These are phyloP conservation scores for Chalaropsis thielavioides DNA, from an alignment of 2,329 filamentous ascomycete genomes.

Conservation along the genomic window DNA sequence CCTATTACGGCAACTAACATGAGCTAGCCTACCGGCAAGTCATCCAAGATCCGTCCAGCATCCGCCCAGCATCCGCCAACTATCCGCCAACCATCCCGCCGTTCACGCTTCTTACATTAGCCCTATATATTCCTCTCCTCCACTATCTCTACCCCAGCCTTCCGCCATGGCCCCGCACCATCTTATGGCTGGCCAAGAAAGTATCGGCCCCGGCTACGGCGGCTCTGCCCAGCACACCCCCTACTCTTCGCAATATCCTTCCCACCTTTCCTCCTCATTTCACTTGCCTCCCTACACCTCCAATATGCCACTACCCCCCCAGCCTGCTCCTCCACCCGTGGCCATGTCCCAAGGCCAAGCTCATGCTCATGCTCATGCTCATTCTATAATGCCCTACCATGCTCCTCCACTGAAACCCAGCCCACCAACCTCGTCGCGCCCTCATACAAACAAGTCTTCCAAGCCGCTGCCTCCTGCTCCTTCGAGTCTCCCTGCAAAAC, in stretches of 20 bases:
- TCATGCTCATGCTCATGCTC: too few relatives aligned
- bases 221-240: neutral
- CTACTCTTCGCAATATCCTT: neutral
- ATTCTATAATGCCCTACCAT: neutral
- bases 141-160: neutral
- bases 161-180: constrained; percentile 5
- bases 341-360: neutral
- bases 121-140: neutral
- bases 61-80: neutral
- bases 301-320: neutral
- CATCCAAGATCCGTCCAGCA: neutral
- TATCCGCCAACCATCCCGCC: neutral
- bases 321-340: neutral
- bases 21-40: constrained; percentile 9
- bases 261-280: neutral
- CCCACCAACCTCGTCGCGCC: neutral
- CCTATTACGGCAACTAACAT: constrained; percentile 15
- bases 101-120: neutral
- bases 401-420: neutral
- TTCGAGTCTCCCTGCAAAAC: constrained; percentile 11
- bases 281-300: neutral
- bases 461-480: constrained; percentile 4
- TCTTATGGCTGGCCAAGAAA: constrained; percentile 1
- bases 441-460: neutral
- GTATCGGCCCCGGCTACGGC: neutral